Evolutionary conservation across 208 protist species (phyloP).

Genomic region (Tetramitus jugosus): DNA sequence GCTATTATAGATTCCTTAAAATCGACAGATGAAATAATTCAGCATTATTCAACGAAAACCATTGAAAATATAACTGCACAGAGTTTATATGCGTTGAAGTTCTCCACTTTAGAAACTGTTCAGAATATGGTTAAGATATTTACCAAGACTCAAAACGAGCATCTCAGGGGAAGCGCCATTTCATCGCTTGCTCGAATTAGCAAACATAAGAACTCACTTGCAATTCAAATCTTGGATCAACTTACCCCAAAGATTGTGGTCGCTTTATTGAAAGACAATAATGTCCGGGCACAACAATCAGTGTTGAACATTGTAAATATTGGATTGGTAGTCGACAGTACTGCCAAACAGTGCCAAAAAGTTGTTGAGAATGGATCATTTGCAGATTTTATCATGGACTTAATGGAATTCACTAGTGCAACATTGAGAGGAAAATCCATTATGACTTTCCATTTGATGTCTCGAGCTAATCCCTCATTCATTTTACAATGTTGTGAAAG

Average conservation of each 20-base stretch:
- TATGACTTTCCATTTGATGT: neutral
- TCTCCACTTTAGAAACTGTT: slow-evolving; percentile 50
- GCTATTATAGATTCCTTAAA: slow-evolving; percentile 52
- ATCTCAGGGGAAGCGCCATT: slow-evolving; percentile 65
- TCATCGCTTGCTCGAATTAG: slow-evolving; percentile 63
- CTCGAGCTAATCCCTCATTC: neutral
- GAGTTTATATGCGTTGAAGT: slow-evolving; percentile 30
- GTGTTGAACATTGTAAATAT: slow-evolving; percentile 28
- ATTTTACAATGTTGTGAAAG: neutral
- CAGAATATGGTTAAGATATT: slow-evolving; percentile 57
- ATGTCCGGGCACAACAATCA: slow-evolving; percentile 52
- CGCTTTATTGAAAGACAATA: slow-evolving; percentile 39
- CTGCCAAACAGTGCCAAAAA: neutral
- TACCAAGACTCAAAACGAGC: slow-evolving; percentile 41
- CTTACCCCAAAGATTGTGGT: slow-evolving; percentile 44
- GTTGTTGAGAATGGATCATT: neutral
- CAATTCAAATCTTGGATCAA: slow-evolving; percentile 48
- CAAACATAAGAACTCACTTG: slow-evolving; percentile 56
- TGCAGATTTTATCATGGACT: neutral
- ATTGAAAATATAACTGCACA: slow-evolving; percentile 75
- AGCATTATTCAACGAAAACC: slow-evolving; percentile 71
- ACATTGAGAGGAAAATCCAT: neutral
- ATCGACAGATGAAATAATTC: slow-evolving; percentile 60
- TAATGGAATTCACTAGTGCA: neutral
- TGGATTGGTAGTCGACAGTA: neutral